Percentiles rank a stretch among this genome's conserved stretches.
Conservation (phyloP, 2,329 filamentous ascomycete genomes). For the Periconia sp. region DNA sequence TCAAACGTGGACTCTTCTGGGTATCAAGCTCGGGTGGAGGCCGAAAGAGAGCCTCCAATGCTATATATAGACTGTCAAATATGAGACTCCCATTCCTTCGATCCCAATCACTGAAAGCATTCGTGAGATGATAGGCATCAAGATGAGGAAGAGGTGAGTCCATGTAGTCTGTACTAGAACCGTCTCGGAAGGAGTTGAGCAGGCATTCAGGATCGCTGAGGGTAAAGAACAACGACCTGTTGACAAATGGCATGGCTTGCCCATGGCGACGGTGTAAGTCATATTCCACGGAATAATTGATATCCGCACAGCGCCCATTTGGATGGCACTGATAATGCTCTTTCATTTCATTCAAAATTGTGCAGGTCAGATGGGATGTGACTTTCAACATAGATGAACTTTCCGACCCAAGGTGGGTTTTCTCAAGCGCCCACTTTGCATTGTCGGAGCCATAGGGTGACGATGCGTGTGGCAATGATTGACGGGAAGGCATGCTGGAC, state of each 20-base stretch:
- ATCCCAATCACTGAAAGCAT: slow-evolving; percentile 39
- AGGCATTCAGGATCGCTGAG: slow-evolving; percentile 36
- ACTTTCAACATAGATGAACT: slow-evolving; percentile 15
- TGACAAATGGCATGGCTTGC: slow-evolving; percentile 25
- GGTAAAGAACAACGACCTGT: slow-evolving; percentile 37
- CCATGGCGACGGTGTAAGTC: slow-evolving; percentile 12
- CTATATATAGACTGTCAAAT: slow-evolving; percentile 40
- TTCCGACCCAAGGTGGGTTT: background rate
- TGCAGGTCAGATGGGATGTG: slow-evolving; percentile 26
- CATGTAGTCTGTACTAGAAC: slow-evolving; percentile 17
- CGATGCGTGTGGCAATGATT: background rate
- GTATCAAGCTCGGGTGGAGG: slow-evolving; percentile 35
- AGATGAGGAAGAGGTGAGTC: slow-evolving; percentile 39
- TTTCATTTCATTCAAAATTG: slow-evolving; percentile 33
- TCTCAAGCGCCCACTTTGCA: background rate
- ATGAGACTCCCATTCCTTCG: slow-evolving; percentile 36
- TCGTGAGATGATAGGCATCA: slow-evolving; percentile 29
- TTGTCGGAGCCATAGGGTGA: background rate
- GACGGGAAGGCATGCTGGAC: background rate
- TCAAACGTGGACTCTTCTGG: slow-evolving; percentile 26
- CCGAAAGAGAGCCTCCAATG: slow-evolving; percentile 35
- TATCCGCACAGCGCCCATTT: slow-evolving; percentile 12
- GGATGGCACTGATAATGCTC: slow-evolving; percentile 19
- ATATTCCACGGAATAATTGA: slow-evolving; percentile 20
- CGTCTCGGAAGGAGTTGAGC: slow-evolving; percentile 37